Conservation (phyloP, 305 asterid genomes). For the Stenogyne calaminthoides region DNA sequence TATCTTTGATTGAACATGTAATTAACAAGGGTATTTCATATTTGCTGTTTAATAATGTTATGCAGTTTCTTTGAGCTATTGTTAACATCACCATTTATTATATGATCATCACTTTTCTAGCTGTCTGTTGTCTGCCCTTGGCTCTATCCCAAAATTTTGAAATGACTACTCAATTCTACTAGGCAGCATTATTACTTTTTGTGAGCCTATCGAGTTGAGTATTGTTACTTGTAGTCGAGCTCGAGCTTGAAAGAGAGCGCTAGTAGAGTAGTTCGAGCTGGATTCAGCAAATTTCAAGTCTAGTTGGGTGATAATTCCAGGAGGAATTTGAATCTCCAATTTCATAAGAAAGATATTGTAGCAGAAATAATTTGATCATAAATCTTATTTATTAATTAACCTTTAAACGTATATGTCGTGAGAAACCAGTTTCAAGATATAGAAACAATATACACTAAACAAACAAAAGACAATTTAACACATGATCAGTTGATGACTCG, state of each 20-base stretch:
- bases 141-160: no score
- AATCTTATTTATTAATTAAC: not conserved
- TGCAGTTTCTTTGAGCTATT: slow-evolving; percentile 2
- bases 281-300: no score
- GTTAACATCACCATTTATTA: not conserved
- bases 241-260: not conserved
- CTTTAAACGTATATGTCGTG: not conserved
- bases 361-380: not conserved
- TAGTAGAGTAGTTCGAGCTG: slow-evolving; percentile 58
- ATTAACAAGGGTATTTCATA: not conserved
- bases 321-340: no score
- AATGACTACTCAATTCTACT: no score
- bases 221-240: no score
- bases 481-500: slow-evolving; percentile 51
- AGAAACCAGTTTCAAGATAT: not conserved
- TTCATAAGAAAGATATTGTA: no score
- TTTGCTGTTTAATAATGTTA: not conserved
- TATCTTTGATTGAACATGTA: slow-evolving; percentile 11
- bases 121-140: slow-evolving; percentile 4
- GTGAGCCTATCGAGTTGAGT: no score
- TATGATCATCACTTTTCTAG: not conserved
- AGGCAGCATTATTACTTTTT: no score
- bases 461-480: not conserved
- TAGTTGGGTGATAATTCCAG: no score
- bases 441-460: not conserved